Base-by-base conservation (phyloP, 306 rosid genomes). In the Citrullus colocynthis region DNA sequence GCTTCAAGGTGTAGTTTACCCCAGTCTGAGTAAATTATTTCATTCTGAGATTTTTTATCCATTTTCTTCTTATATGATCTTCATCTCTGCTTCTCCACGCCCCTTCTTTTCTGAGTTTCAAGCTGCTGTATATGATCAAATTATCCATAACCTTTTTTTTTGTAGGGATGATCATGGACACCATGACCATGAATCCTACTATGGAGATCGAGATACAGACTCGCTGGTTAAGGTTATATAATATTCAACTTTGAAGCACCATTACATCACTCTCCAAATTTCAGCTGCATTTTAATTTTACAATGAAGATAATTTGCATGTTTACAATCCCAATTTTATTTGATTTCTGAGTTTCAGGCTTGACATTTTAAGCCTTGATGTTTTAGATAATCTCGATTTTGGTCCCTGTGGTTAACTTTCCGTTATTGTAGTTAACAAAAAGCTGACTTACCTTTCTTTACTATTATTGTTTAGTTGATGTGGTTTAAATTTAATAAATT, bases 141-240 rank as follows among this genome's bases (percentile, higher is more conserved):
- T 12, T 71, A 34, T 44, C 60, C 15, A 60, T 65, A 70, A 80
- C 39, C 32, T 67, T 86, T 71, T 59, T 73, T 80, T 61, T 82
- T 82, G 76, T 90, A 95, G 98, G 91, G 84, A 81, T 80, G 92
- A 92, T 60, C 96, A 90, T 81, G 98, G 97, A 71, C 98, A 88
- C 86, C 98, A 94, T 75, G 98, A 90, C 20, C 98, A 95, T 45
- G 98, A 95, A 85, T 90, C 98, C 55, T 95, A 95, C 81, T 84
- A 92, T 75, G 98, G 98, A 71, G 96, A 95, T 81, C 95, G 98
- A 75, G 98, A 95, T 89, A 82, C 95, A 74, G 98, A 92, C 48
- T 87, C 88, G 79, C 88, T 95, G 64, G 90, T 95, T 84, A 86
- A 95, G 98, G 98, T 95, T 87, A 42, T 49, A 24, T 48, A 21